phyloP scores from a whole-genome alignment of 2,329 filamentous ascomycete genomes.

The Niveomyces coronatus region DNA sequence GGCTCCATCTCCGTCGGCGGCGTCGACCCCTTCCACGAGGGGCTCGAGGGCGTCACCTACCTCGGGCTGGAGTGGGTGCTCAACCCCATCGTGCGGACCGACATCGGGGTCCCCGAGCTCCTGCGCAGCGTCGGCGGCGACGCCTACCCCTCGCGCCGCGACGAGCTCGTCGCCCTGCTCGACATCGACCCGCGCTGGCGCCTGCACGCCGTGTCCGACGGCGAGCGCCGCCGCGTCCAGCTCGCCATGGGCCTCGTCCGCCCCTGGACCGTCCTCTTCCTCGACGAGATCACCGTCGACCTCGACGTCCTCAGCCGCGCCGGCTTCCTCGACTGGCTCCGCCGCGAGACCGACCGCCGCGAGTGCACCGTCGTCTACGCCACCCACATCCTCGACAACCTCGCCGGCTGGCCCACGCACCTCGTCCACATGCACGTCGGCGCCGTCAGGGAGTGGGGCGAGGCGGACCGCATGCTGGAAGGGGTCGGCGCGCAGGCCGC shows the following conservation, averaged over 20 bases:
- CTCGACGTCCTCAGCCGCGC: constrained; percentile 77
- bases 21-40: constrained; percentile 83
- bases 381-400: constrained; percentile 92
- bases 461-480: constrained; percentile 57
- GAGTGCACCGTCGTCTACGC: constrained; percentile 93
- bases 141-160: constrained; percentile 67
- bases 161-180: constrained; percentile 78
- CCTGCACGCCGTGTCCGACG: constrained; percentile 92
- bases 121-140: constrained; percentile 79
- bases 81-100: constrained; percentile 89
- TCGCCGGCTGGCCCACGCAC: constrained; percentile 91
- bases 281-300: constrained; percentile 97
- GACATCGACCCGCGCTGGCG: constrained; percentile 90
- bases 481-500: constrained; percentile 30
- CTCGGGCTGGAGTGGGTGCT: constrained; percentile 97
- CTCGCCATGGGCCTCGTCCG: constrained; percentile 89
- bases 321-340: constrained; percentile 79
- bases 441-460: constrained; percentile 76
- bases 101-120: constrained; percentile 84
- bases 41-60: constrained; percentile 90
- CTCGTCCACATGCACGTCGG: constrained; percentile 93
- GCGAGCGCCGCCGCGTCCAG: constrained; percentile 84
- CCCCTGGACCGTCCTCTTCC: constrained; percentile 81
- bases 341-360: constrained; percentile 71
- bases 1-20: constrained; percentile 67